Evolutionary conservation across 2,329 filamentous ascomycete species (phyloP), one percentile per base, ranked within the genome.

Genomic region (Phoma sp.): DNA sequence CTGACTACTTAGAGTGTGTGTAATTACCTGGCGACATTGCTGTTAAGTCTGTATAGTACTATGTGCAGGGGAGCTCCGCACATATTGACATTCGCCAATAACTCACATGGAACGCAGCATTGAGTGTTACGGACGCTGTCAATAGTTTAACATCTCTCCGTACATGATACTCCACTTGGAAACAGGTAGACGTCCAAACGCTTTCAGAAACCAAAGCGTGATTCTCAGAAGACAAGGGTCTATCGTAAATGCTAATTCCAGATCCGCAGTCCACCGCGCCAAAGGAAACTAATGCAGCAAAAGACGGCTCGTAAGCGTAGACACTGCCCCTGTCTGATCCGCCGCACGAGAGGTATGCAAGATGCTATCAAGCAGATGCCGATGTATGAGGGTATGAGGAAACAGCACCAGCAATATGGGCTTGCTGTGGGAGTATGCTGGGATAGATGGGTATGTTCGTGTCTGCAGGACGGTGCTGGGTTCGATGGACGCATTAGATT

Each of bases 181-280:
- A n/a, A n/a, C n/a, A n/a, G n/a, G n/a, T n/a, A n/a, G n/a, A n/a
- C n/a, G n/a, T n/a, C n/a, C n/a, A n/a, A n/a, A n/a, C n/a, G n/a
- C n/a, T n/a, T n/a, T 38, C 36, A 47, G 33, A 54, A 53, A 47
- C 38, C 50, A 54, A 54, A 48, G 45, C 51, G 30, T 48, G 38
- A 61, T 63, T 59, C 59, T 62, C 56, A 57, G 60, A 60, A 64
- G 61, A 64, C 59, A 56, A 61, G 54, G 28, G 60, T 69, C 66
- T 67, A 70, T 70, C 61, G 61, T 59, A 56, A 66, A 67, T 64
- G 63, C 59, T 59, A 62, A 66, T 45, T 56, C 53, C 61, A 61
- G 42, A 56, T 63, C 59, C 56, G 58, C 56, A 60, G 50, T 56
- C 60, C 59, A 61, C 60, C 57, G 53, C 66, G 68, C 65, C 66